Evolutionary conservation across 495 filamentous ascomycete species (phyloP), one percentile per base, ranked within the genome.

Genomic region (Trichocladium antarcticum): DNA sequence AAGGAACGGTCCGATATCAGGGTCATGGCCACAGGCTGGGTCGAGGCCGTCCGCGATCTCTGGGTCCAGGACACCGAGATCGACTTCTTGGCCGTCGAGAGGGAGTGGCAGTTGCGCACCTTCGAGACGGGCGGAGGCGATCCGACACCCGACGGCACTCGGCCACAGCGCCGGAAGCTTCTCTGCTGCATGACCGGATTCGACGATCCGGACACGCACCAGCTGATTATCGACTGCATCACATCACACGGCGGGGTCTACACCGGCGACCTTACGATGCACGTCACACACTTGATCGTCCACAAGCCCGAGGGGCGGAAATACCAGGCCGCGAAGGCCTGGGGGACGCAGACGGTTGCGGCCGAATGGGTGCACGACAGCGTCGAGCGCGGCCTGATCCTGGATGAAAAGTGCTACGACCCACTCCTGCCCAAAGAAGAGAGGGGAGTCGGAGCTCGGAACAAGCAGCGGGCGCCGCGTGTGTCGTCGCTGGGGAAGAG

Each of bases 101-200:
- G 47, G 19, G 42, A 64, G 9, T 73, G 70, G 66, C 68, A 59
- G 57, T 52, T 75, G 19, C 58, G 57, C 42, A 47, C 65, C 4
- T 70, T 75, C 15, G 72, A 75, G 52, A 58, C 60, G 3, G 54
- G 63, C 29, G 66, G 66, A 31, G 63, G 62, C 37, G 57, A 61
- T 0, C 60, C 61, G 6, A 57, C 55, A 6, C 22, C 50, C 0
- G 35, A 53, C 32, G 49, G 56, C 21, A 50, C 51, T 28, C 50
- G 55, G 19, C 51, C 49, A 6, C 57, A 58, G 27, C 62, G 66
- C 34, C 50, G 56, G 24, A 77, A 74, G 7, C 71, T 96, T 22
- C 75, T 78, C 15, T 83, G 95, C 42, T 95, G 87, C 57, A 74
- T 95, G 53, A 97, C 92, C 3, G 93, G 92, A 2, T 93, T 96